Evolutionary conservation across 768 basidiomycete species (phyloP), one percentile per base, ranked within the genome.

Genomic region (Leccinum subtestaceum): DNA sequence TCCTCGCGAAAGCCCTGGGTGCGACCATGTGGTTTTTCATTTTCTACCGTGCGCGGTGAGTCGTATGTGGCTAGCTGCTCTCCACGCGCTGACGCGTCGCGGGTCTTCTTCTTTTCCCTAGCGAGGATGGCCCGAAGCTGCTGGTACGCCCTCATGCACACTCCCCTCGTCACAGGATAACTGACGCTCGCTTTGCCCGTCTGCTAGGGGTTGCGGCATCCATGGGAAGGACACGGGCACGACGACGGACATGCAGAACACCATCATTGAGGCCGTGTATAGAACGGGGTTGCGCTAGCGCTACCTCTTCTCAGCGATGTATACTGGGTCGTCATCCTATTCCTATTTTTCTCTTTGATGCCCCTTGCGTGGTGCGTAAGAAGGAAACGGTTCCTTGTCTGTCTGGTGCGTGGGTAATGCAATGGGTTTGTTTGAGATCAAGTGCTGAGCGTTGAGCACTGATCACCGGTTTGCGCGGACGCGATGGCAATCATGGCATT

Each of bases 11-110:
- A 75, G 86, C 84, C 60, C 78, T 97, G 48, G 95, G 95, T 52
- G 95, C 94, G 34, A 84, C 86, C 25, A 96, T 97, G 95, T 97
- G 95, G 95, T 96, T 96, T 84, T 97, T 95, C 80, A 94, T 97
- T 72, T 96, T 97, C 80, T 97, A 95, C 76, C 87, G 95, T 57
- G 89, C 91, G 63, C 81, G 93, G 95, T 96, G 68, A 69, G 89
- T 80, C 9, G 1, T 31, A n/a, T 29, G 10, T 8, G 50, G 25
- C 17, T 40, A 29, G 11, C n/a, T 38, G 46, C 31, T 49, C 29
- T 36, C 29, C 60, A 12, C 7, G 11, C 12, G 15, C 38, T 62
- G 46, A 62, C 23, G 25, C 4, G 21, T 49, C 45, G 15, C 51
- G 57, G 49, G 12, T 57, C 52, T 29, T 52, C 25, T 2, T 21